Evolutionary conservation across 768 basidiomycete genomes (phyloP).

Genomic region (Coprinopsis strossmayeri): DNA sequence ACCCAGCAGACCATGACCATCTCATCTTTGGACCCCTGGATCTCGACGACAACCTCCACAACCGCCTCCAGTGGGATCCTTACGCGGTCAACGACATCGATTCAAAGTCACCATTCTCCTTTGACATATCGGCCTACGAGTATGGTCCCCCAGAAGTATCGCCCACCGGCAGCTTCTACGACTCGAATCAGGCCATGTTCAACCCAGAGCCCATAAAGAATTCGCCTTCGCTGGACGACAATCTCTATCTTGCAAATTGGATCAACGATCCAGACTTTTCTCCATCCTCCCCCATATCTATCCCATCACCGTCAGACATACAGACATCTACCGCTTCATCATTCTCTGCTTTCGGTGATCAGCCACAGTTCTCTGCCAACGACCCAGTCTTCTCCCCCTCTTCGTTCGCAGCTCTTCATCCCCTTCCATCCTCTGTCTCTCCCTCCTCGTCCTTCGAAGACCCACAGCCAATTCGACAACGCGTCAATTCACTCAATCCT

Average conservation of each 20-base stretch:
- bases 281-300: conserved; percentile 51
- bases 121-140: conserved; percentile 25
- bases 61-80: conserved; percentile 30
- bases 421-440: conserved; percentile 56
- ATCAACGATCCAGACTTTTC: conserved; percentile 52
- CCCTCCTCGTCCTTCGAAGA: conserved; percentile 50
- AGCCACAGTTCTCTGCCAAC: conserved; percentile 36
- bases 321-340: conserved; percentile 31
- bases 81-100: conserved; percentile 31
- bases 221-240: conserved; percentile 36
- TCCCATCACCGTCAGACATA: conserved; percentile 40
- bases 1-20: conserved; percentile 38
- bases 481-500: conserved; percentile 53
- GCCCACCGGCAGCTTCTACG: conserved; percentile 29
- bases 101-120: conserved; percentile 37
- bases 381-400: conserved; percentile 53
- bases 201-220: conserved; percentile 34
- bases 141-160: conserved; percentile 33
- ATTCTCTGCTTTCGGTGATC: conserved; percentile 43
- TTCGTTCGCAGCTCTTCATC: conserved; percentile 53
- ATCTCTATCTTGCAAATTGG: conserved; percentile 49
- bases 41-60: conserved; percentile 37
- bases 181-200: conserved; percentile 33
- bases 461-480: conserved; percentile 31
- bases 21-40: conserved; percentile 57